A percentile compares a stretch with the other conserved stretches of the same genome.
Conservation (phyloP, 306 rosid genomes). For the Macrotyloma uniflorum region DNA sequence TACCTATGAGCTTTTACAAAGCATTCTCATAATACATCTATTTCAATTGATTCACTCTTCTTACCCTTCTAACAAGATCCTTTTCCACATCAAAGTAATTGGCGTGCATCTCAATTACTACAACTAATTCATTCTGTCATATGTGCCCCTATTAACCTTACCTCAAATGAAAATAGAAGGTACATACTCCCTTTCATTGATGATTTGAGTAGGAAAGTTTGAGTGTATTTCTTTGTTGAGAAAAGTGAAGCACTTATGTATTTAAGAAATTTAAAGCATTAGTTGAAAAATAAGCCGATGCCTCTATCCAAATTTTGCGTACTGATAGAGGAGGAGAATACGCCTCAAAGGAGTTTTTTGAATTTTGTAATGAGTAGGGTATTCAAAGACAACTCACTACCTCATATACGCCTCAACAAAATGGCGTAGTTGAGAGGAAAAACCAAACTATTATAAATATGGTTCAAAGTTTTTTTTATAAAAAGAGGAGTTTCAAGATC, state of each 20-base stretch:
- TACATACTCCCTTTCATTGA: neutral
- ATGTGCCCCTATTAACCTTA: neutral
- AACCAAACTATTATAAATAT: too few relatives aligned
- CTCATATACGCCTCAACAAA: neutral
- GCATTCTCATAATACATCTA: too few relatives aligned
- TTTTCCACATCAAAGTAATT: too few relatives aligned
- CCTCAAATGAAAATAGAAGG: neutral
- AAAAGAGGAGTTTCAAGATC: too few relatives aligned
- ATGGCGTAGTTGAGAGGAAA: too few relatives aligned
- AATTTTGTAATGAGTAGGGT: neutral
- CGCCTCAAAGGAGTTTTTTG: neutral
- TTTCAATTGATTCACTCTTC: too few relatives aligned
- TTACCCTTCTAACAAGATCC: too few relatives aligned
- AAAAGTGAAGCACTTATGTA: neutral
- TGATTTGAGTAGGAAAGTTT: neutral
- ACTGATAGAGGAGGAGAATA: neutral
- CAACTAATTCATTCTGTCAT: neutral
- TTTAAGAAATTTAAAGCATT: neutral
- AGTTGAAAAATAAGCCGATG: neutral
- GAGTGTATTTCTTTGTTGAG: neutral
- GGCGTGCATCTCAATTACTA: too few relatives aligned
- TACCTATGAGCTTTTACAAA: too few relatives aligned
- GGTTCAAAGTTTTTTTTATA: too few relatives aligned
- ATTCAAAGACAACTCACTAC: neutral
- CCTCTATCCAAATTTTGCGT: too few relatives aligned